Evolutionary conservation across 805 yeast species (phyloP).

Genomic region (Barnettozyma pratensis): DNA sequence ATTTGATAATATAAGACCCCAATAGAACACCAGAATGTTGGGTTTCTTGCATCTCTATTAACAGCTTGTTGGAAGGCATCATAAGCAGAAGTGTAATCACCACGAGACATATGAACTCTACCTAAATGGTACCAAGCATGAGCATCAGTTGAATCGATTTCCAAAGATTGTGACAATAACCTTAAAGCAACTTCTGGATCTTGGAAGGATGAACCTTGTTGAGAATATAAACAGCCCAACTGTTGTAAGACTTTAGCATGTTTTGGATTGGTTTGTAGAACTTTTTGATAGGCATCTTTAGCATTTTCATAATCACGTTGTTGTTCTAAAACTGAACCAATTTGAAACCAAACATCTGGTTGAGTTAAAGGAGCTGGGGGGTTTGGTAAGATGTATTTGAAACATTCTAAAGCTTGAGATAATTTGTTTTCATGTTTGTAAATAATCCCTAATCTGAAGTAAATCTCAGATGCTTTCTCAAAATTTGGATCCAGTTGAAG

Average conservation of each 20-base stretch:
- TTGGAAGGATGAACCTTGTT: constrained; percentile 59
- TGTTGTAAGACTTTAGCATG: constrained; percentile 96
- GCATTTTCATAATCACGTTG: constrained; percentile 90
- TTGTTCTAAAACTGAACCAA: constrained; percentile 92
- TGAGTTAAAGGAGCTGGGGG: constrained; percentile 96
- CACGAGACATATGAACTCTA: constrained; percentile 93
- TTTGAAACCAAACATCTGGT: constrained; percentile 98
- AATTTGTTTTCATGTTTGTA: constrained; percentile 92
- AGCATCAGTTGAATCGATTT: constrained; percentile 86
- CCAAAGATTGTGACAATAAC: constrained; percentile 80
- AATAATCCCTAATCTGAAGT: constrained; percentile 92
- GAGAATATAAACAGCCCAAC: constrained; percentile 90
- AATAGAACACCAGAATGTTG: constrained; percentile 95
- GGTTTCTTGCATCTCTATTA: constrained; percentile 92
- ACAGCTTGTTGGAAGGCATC: constrained; percentile 99
- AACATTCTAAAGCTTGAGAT: constrained; percentile 86
- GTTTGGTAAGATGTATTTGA: constrained; percentile 80
- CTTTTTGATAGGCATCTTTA: constrained; percentile 92
- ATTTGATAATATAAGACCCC: constrained; percentile 97
- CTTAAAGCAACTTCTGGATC: constrained; percentile 81
- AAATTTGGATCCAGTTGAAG: constrained; percentile 93
- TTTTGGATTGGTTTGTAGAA: constrained; percentile 80
- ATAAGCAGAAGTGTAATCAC: constrained; percentile 92
- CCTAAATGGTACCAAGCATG: constrained; percentile 97
- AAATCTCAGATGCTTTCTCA: constrained; percentile 94